Percentiles rank a stretch among this genome's conserved stretches.
Conservation (phyloP, 2,329 filamentous ascomycete species). For the Penicillium aurantiogriseum region DNA sequence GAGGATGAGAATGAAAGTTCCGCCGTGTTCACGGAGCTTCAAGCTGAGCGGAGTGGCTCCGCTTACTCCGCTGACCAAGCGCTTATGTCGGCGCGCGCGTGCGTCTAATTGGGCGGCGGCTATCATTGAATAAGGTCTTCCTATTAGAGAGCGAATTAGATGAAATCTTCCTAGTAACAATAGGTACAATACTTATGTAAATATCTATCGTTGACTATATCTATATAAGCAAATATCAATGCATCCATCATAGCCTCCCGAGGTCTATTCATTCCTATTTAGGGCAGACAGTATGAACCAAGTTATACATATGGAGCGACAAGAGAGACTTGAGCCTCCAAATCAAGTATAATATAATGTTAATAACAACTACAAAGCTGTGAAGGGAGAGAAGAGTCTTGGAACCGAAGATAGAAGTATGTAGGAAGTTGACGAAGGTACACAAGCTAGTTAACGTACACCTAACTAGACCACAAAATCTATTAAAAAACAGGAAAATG, state of each 20-base stretch:
- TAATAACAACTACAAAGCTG: background rate
- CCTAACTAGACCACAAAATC: background rate
- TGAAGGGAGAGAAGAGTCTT: background rate
- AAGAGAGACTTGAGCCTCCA: background rate
- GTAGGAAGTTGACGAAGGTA: background rate
- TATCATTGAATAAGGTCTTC: background rate
- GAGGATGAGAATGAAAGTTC: background rate
- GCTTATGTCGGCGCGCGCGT: background rate
- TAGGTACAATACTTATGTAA: background rate
- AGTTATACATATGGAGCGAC: background rate
- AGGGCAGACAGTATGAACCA: background rate
- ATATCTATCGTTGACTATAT: background rate
- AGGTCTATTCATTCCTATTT: background rate
- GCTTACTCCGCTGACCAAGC: slow-evolving; percentile 12
- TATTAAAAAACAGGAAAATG: background rate
- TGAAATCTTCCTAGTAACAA: background rate
- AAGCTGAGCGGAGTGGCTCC: slow-evolving; percentile 4
- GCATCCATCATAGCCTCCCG: background rate
- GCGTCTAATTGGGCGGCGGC: slow-evolving; percentile 5
- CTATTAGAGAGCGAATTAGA: background rate
- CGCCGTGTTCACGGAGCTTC: slow-evolving; percentile 2
- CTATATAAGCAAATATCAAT: background rate
- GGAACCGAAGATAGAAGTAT: background rate
- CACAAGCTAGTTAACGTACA: background rate
- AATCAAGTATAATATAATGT: no score